Evolutionary conservation across 495 filamentous ascomycete genomes (phyloP).

Genomic region (Cryomyces minteri): DNA sequence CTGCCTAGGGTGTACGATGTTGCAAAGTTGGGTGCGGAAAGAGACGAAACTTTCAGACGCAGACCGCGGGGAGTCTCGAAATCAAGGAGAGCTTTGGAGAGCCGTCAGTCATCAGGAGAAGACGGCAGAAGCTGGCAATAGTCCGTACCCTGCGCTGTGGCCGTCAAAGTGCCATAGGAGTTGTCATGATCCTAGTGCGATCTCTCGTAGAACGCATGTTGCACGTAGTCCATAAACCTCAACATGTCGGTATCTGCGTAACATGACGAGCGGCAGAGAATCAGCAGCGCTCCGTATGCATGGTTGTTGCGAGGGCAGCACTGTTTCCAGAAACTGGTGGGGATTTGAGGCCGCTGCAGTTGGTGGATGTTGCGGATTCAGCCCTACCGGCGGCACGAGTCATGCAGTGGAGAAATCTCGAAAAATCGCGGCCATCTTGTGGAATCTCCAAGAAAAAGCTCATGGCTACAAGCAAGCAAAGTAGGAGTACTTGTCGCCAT

Average conservation of each 20-base stretch:
- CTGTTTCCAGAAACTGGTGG: too few relatives aligned
- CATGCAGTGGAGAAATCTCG: too few relatives aligned
- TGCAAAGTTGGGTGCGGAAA: constrained; percentile 78
- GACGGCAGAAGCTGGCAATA: neutral
- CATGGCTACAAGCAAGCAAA: too few relatives aligned
- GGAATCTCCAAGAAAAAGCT: too few relatives aligned
- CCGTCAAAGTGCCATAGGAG: constrained; percentile 73
- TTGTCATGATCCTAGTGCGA: constrained; percentile 88
- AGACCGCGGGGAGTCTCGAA: constrained; percentile 67
- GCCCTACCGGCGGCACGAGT: too few relatives aligned
- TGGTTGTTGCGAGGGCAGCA: too few relatives aligned
- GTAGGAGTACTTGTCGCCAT: too few relatives aligned
- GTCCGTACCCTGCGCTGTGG: constrained; percentile 56
- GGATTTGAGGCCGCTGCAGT: too few relatives aligned
- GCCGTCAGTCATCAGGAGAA: constrained; percentile 1
- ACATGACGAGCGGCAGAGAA: neutral
- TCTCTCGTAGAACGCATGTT: constrained; percentile 73
- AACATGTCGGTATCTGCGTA: constrained; percentile 39
- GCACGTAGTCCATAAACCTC: constrained; percentile 96
- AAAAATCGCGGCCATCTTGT: too few relatives aligned
- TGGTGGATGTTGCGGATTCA: too few relatives aligned
- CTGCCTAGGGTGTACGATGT: constrained; percentile 78
- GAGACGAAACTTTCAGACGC: constrained; percentile 70
- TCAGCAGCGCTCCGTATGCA: neutral
- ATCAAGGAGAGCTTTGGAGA: constrained; percentile 49